A percentile compares a stretch with the other conserved stretches of the same genome.
Conservation (phyloP, 148 eudicot species). For the Beta vulgaris region DNA sequence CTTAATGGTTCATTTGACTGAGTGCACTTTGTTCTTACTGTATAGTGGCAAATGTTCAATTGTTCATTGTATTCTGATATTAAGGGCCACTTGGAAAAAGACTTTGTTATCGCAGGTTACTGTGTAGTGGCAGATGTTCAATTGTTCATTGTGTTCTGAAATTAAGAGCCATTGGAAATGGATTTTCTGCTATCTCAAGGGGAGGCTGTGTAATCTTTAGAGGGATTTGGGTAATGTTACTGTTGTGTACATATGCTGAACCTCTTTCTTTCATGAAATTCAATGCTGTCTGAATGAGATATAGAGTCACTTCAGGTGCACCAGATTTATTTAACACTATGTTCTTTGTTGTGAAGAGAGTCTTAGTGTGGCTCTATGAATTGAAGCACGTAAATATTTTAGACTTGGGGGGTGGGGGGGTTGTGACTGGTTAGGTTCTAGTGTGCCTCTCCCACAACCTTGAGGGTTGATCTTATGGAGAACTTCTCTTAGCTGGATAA, state of each 20-base stretch:
- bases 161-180: background rate
- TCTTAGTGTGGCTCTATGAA: background rate
- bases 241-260: background rate
- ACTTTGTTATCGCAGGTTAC: background rate
- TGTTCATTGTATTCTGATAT: background rate
- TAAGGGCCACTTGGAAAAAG: background rate
- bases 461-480: background rate
- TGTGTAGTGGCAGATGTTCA: too few species aligned
- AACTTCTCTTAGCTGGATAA: background rate
- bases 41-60: background rate
- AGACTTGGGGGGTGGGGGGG: background rate
- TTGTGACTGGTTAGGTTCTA: background rate
- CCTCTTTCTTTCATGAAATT: background rate
- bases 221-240: too few species aligned
- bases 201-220: too few species aligned
- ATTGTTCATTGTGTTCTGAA: background rate
- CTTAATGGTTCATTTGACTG: background rate
- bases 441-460: background rate
- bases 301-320: background rate
- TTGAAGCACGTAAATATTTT: background rate
- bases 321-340: background rate
- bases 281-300: background rate
- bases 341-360: background rate
- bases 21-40: background rate
- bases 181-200: too few species aligned